Conservation (phyloP, 768 basidiomycete species). For the Lactarius akahatsu region DNA sequence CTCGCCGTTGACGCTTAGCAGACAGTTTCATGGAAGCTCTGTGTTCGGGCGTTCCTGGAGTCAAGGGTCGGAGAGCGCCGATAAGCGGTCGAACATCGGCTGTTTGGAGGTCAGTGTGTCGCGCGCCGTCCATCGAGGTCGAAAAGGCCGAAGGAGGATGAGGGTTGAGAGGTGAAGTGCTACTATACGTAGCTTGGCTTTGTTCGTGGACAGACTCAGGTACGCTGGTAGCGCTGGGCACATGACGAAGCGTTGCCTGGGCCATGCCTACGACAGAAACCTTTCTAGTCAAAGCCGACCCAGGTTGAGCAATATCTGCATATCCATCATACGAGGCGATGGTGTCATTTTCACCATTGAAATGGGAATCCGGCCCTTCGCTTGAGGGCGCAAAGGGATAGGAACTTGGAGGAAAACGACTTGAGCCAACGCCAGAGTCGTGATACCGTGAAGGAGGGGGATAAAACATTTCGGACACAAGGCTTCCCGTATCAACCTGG, state of each 20-base stretch:
- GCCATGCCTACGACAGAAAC: slow-evolving; percentile 38
- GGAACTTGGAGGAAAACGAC: slow-evolving; percentile 17
- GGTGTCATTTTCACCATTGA: slow-evolving; percentile 16
- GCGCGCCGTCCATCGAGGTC: neutral
- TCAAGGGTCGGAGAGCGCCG: neutral
- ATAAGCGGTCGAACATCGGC: slow-evolving; percentile 1
- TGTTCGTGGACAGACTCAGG: slow-evolving; percentile 5
- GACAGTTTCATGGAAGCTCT: neutral
- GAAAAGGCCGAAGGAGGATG: slow-evolving; percentile 8
- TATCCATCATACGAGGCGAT: slow-evolving; percentile 20
- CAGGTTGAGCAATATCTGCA: neutral
- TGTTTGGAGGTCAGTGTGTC: neutral
- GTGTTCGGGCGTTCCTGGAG: slow-evolving; percentile 10
- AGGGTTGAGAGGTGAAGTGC: slow-evolving; percentile 18
- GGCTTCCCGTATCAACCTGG: slow-evolving; percentile 27
- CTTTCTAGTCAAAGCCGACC: slow-evolving; percentile 31
- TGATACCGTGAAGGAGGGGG: slow-evolving; percentile 35
- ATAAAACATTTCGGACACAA: slow-evolving; percentile 56
- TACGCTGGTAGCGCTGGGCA: slow-evolving; percentile 18
- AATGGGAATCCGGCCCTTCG: neutral
- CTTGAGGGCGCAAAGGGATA: neutral
- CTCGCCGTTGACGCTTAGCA: slow-evolving; percentile 30
- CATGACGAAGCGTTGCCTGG: slow-evolving; percentile 36
- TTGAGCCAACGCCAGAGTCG: slow-evolving; percentile 26
- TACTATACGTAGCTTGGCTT: slow-evolving; percentile 17